Base-by-base conservation (phyloP, 768 basidiomycete species). In the Amanita subjunquillea region DNA sequence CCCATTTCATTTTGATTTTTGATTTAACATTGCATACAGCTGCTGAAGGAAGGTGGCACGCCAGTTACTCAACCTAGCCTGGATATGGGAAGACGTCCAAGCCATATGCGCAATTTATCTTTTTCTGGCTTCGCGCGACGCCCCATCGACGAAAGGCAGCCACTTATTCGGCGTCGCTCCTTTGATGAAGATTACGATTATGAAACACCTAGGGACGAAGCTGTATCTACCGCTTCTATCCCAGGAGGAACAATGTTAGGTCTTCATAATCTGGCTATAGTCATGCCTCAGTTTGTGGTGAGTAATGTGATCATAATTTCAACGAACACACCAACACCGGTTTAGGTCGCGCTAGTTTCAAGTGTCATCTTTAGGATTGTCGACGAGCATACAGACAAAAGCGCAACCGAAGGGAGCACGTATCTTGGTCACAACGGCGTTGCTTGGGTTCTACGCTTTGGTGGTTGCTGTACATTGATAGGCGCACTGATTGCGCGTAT, bases 251-350 rank as follows among this genome's bases (percentile, higher is more conserved):
- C 94, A 1, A 83, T 95, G 37, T 77, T 96, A 39, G 94, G 94
- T 3, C 92, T 97, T 38, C 94, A 97, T 62, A 97, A 97, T 63
- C 73, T 97, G 15, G 89, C 94, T 4, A 92, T 97, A 55, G 94
- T 97, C 25, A 82, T 91, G 69, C 94, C 94, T 20, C 94, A 97
- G 59, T 88, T 97, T 63, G 76, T 94, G 50, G 93, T 94, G 63
- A 58, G 91, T 76, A 32, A 5, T 51, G 20, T 6, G 10, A 29
- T 55, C 17, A 41, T 17, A 23, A 49, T 56, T 25, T 48, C 27
- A 20, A 55, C 55, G n/a, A 54, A 40, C 43, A 17, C 57, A 58
- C 59, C 25, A 56, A 46, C 55, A 3, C 54, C 5, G 5, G n/a
- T 47, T 53, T 58, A 91, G 92, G 83, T 91, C 54, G 91, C 91